A percentile compares a stretch with the other conserved stretches of the same genome.
Evolutionary conservation across 2,329 filamentous ascomycete genomes (phyloP).

Genomic region (Talaromyces islandicus): DNA sequence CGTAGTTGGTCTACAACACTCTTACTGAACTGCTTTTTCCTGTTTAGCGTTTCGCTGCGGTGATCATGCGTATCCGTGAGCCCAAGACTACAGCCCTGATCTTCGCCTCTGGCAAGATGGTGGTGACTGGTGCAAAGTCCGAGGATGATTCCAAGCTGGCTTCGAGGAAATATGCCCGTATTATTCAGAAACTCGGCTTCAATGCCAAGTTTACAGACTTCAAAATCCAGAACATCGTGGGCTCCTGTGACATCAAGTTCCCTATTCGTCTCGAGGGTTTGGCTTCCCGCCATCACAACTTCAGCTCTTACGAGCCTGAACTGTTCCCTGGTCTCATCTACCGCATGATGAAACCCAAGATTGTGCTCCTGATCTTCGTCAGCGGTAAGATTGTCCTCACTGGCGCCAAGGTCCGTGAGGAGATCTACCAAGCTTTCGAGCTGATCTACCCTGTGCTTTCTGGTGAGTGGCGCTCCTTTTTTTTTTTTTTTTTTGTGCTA

Average conservation of each 20-base stretch:
- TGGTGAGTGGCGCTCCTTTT: constrained; percentile 49
- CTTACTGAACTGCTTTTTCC: constrained; percentile 40
- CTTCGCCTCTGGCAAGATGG: constrained; percentile 99
- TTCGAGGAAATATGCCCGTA: constrained; percentile 94
- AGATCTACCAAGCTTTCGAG: constrained; percentile 95
- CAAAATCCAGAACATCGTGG: constrained; percentile 99
- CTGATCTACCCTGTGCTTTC: constrained; percentile 95
- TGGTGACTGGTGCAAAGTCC: constrained; percentile 94
- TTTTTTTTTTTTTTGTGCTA: constrained; percentile 9
- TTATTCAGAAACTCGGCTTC: constrained; percentile 99
- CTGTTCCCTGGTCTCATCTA: constrained; percentile 99
- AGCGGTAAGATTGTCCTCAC: constrained; percentile 97
- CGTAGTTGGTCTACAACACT: constrained; percentile 27
- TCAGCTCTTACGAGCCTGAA: constrained; percentile 98
- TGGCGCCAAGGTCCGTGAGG: constrained; percentile 94
- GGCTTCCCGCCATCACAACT: constrained; percentile 96
- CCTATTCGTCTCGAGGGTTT: constrained; percentile 94
- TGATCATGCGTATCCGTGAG: constrained; percentile 99
- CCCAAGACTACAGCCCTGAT: constrained; percentile 97
- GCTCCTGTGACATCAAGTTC: constrained; percentile 98
- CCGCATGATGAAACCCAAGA: constrained; percentile 99
- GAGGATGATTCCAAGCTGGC: constrained; percentile 98
- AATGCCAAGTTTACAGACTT: constrained; percentile 99
- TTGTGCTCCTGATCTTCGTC: constrained; percentile 95
- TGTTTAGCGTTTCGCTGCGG: constrained; percentile 87